Base-by-base conservation (phyloP, 192 early-diverging fungal species). In the Entomortierella lignicola region DNA sequence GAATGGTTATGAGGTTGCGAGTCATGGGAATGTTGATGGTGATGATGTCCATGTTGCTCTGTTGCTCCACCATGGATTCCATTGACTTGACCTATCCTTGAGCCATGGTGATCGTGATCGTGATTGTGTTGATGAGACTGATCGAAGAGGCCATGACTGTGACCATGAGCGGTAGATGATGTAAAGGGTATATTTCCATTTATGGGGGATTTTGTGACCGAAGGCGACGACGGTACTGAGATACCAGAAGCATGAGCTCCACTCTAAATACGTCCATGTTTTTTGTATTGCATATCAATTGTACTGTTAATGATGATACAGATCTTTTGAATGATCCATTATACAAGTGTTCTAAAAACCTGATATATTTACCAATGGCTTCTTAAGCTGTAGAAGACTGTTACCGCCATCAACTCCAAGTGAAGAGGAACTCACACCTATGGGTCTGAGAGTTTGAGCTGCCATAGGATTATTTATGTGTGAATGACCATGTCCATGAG, bases 171-270 rank as follows among this genome's bases (percentile, higher is more conserved):
- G 31, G 43, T 34, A 37, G 72, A 66, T 60, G 72, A 67, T 13
- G 65, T 39, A 68, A 68, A 68, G 65, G 72, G 72, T 77, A 77
- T 77, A 68, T 68, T 56, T 62, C 72, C 72, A n/a, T 60, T 66
- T 48, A 66, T 61, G 72, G 58, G 43, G 32, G 53, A 31, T 54
- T 27, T 52, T 21, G 25, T 61, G 21, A 23, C 26, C 25, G 52
- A 66, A 4, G 34, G 10, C 34, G 34, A 37, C 34, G 72, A 60
- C 1, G 64, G 55, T 23, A 29, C 29, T 37, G 56, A 48, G 48
- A 60, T 20, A n/a, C 34, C 55, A 20, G 60, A 23, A 20, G 60
- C 55, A 50, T 52, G 56, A 18, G 60, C 42, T 42, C 50, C 51
- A 32, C 21, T 42, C 55, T 57, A 60, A 29, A 27, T 13, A 60